Evolutionary conservation across 2,329 filamentous ascomycete species (phyloP).

Genomic region (Rutstroemia sp.): DNA sequence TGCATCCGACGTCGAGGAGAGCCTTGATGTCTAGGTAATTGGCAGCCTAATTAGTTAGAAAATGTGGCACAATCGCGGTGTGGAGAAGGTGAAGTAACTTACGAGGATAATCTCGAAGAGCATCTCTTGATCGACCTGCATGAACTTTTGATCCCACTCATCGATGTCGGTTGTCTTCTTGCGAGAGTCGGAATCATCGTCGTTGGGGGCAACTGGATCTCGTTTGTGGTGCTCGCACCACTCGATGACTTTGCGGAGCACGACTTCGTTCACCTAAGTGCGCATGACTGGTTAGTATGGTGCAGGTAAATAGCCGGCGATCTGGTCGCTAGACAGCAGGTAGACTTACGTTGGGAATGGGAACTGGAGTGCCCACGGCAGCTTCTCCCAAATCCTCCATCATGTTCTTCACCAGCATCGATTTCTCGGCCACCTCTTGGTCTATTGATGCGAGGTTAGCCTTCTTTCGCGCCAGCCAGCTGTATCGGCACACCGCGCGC

Average conservation of each 20-base stretch:
- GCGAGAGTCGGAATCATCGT: conserved; percentile 87
- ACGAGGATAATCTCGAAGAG: conserved; percentile 98
- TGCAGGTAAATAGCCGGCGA: background rate
- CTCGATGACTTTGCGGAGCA: conserved; percentile 92
- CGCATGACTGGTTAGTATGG: conserved; percentile 8
- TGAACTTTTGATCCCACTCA: conserved; percentile 99
- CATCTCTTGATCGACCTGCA: conserved; percentile 99
- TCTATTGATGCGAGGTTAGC: conserved; percentile 42
- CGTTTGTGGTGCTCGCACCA: conserved; percentile 95
- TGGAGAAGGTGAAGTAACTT: conserved; percentile 33
- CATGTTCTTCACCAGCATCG: conserved; percentile 96
- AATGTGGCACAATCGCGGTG: background rate
- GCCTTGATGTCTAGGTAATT: conserved; percentile 99
- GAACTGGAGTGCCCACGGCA: conserved; percentile 49
- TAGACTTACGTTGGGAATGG: conserved; percentile 68
- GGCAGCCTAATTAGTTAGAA: conserved; percentile 55
- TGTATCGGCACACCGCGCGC: background rate
- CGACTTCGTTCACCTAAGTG: conserved; percentile 75
- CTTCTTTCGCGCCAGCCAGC: background rate
- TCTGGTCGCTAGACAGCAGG: background rate
- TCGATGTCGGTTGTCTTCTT: conserved; percentile 99
- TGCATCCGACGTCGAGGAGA: conserved; percentile 95
- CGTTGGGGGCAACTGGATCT: conserved; percentile 72
- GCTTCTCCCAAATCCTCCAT: conserved; percentile 79
- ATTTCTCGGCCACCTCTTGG: conserved; percentile 80